These are phyloP conservation scores for Quercus gilva DNA, from an alignment of 306 rosid species.

Conservation along the genomic window DNA sequence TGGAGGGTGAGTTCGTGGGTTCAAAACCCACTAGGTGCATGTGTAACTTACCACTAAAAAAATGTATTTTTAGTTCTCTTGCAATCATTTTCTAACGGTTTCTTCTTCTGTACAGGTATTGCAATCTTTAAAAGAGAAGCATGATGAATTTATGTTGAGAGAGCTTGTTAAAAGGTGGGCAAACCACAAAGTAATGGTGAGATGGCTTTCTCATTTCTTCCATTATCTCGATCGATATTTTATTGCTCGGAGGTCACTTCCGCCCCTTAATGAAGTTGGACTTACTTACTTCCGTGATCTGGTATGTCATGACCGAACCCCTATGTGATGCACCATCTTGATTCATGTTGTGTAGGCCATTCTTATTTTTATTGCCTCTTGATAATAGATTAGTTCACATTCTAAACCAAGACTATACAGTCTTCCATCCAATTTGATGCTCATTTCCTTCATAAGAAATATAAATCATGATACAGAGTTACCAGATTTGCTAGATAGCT, in stretches of 20 bases:
- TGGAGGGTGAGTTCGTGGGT: too few relatives aligned
- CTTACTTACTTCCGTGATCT: conserved; percentile 55
- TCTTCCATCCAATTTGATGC: not conserved
- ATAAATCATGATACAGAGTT: not conserved
- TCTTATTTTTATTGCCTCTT: conserved; percentile 1
- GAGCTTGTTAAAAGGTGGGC: conserved; percentile 81
- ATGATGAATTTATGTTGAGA: conserved; percentile 61
- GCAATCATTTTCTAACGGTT: not conserved
- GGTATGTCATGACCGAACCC: conserved; percentile 39
- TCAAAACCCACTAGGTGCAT: too few relatives aligned
- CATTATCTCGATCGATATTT: conserved; percentile 56
- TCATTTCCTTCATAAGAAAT: not conserved
- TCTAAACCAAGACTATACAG: not conserved
- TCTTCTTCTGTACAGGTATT: conserved; percentile 45
- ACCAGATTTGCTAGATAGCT: too few relatives aligned
- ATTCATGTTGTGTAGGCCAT: not conserved
- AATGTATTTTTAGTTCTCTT: not conserved
- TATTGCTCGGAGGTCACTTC: conserved; percentile 45
- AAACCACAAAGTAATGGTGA: conserved; percentile 69
- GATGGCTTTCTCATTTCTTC: conserved; percentile 67
- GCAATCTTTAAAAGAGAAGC: conserved; percentile 69
- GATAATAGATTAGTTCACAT: not conserved
- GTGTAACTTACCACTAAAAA: too few relatives aligned
- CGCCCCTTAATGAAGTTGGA: conserved; percentile 59
- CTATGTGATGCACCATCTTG: not conserved